phyloP scores from a whole-genome alignment of 306 rosid species.

The Quillaja saponaria region DNA sequence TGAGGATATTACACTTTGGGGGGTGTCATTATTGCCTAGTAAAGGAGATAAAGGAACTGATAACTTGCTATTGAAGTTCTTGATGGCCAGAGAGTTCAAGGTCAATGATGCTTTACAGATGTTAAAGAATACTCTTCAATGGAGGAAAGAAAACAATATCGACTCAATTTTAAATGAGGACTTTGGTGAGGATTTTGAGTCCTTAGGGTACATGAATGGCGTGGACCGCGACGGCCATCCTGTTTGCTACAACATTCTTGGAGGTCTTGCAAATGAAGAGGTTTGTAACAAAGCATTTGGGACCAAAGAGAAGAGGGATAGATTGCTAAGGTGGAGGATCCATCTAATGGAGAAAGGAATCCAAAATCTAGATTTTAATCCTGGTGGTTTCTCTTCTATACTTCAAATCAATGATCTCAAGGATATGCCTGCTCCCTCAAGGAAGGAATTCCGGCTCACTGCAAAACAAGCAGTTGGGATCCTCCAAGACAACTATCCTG shows the following conservation, averaged over 20 bases:
- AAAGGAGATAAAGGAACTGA: conserved; percentile 39
- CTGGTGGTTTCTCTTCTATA: conserved; percentile 51
- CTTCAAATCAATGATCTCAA: conserved; percentile 53
- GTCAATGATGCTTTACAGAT: conserved; percentile 50
- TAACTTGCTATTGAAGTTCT: conserved; percentile 46
- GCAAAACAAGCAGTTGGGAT: conserved; percentile 38
- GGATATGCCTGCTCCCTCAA: conserved; percentile 47
- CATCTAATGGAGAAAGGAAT: conserved; percentile 55
- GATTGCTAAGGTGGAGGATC: conserved; percentile 54
- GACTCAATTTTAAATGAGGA: conserved; percentile 43
- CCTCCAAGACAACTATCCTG: conserved; percentile 59
- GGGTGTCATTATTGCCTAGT: conserved; percentile 44
- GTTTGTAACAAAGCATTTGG: conserved; percentile 43
- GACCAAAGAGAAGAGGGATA: conserved; percentile 35
- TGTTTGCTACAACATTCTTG: conserved; percentile 50
- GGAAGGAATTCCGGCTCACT: conserved; percentile 46
- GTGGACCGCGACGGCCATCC: conserved; percentile 51
- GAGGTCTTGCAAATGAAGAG: conserved; percentile 42
- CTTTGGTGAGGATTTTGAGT: conserved; percentile 31
- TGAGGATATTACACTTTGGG: conserved; percentile 44
- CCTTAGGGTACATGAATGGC: conserved; percentile 38
- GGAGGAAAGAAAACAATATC: conserved; percentile 50
- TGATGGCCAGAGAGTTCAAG: conserved; percentile 55
- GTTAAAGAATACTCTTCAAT: conserved; percentile 49
- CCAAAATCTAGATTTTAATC: conserved; percentile 45